Base-by-base conservation (phyloP, 148 eudicot genomes). In the Suaeda aralocaspica region DNA sequence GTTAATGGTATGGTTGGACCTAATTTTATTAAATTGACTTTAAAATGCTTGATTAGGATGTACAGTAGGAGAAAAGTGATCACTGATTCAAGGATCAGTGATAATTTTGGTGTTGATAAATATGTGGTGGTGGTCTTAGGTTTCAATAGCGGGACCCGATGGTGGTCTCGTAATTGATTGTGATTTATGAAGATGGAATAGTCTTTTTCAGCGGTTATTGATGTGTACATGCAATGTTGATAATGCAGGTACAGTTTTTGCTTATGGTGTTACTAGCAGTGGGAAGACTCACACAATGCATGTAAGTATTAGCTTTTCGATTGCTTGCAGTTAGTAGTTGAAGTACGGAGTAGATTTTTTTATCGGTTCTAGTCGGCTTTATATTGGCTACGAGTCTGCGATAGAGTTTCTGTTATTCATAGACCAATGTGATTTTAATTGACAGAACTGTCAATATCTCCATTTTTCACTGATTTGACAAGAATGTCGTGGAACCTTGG, bases 221-320 rank as follows among this genome's bases (percentile, higher is more conserved):
- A 66, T 55, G 44, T 77, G 67, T 45, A 50, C 49, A 28, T 67
- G 64, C 19, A 25, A 18, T 60, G 45, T 21, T 72, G 67, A 49
- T 67, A 28, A 62, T 89, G 84, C 83, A 94, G 97, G 97, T 64
- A 94, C 98, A 15, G 98, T 94, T 64, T 94, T 94, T 81, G 98
- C 98, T 75, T 94, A 94, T 81, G 98, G 98, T 74, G 98, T 94
- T 73, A 94, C 98, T 68, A 94, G 98, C 64, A 94, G 97, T 84
- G 98, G 98, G 71, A 94, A 94, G 87, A 94, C 98, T 5, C 97
- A 94, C 79, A 94, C 98, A 25, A 94, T 94, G 98, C 98, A 94
- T 87, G 98, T 94, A 83, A 91, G 96, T 77, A 51, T 19, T 16
- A 25, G n/a, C 42, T 30, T 51, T 34, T 50, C n/a, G 57, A 45